Percentiles rank a stretch among this genome's conserved stretches.
Conservation (phyloP, 176 grass and related monocot genomes). For the Eleusine coracana region DNA sequence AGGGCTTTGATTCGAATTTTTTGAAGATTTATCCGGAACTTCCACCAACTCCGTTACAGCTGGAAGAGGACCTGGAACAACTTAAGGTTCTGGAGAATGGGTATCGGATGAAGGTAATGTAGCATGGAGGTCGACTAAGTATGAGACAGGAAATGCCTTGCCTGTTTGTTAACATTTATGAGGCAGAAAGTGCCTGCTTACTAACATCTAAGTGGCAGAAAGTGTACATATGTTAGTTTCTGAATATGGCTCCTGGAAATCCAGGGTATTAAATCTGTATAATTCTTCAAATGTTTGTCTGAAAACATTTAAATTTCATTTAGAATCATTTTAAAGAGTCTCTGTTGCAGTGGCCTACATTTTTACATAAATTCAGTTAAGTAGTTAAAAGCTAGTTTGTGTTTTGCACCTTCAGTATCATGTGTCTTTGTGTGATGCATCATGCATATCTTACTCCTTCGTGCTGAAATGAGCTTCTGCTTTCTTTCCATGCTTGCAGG, state of each 20-base stretch:
- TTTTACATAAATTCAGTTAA: background rate
- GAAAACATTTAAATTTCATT: background rate
- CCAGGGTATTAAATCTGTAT: background rate
- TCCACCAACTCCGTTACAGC: constrained; percentile 70
- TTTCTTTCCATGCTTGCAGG: constrained; percentile 48
- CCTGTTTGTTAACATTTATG: background rate
- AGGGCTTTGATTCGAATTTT: constrained; percentile 94
- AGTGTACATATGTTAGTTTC: background rate
- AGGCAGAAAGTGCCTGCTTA: background rate
- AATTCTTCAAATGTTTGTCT: background rate
- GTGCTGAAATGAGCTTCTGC: background rate
- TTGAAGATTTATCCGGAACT: constrained; percentile 85
- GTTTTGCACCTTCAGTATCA: background rate
- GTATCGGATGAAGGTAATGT: constrained; percentile 93
- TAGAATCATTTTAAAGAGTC: background rate
- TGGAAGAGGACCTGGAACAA: constrained; percentile 97
- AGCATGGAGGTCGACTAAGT: constrained; percentile 3
- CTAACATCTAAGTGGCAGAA: background rate
- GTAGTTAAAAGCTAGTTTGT: background rate
- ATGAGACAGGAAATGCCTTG: background rate
- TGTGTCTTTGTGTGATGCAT: background rate
- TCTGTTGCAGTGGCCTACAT: background rate
- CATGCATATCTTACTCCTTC: background rate
- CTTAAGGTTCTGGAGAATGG: constrained; percentile 98
- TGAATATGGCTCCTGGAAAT: background rate